A percentile compares a stretch with the other conserved stretches of the same genome.
phyloP scores from a whole-genome alignment of 2,329 filamentous ascomycete genomes.

The Corniculantispora saksenae region DNA sequence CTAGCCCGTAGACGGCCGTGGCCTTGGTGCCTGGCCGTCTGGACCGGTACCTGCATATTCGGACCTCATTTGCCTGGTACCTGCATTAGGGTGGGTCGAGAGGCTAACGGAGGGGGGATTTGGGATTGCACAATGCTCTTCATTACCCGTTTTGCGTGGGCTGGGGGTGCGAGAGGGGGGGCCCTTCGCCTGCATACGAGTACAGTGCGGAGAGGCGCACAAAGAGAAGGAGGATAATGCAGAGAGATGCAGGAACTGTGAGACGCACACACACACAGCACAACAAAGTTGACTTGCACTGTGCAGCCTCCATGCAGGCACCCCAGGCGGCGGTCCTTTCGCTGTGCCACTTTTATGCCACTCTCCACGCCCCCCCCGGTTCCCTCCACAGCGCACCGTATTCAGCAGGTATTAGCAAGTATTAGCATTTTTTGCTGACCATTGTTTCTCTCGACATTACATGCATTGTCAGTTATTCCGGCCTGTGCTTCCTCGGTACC shows the following conservation, averaged over 20 bases:
- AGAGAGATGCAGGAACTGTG: neutral
- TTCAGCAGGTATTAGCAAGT: neutral
- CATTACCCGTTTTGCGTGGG: neutral
- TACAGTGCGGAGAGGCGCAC: neutral
- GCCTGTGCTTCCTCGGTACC: constrained; percentile 10
- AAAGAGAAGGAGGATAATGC: neutral
- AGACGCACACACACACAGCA: neutral
- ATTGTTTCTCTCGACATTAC: neutral
- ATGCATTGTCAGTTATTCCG: no score
- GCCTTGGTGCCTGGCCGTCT: neutral
- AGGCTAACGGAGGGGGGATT: neutral
- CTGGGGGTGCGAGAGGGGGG: neutral
- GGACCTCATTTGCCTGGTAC: constrained; percentile 8
- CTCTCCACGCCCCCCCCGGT: neutral
- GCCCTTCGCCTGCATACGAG: constrained; percentile 2
- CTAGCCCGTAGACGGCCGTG: no score
- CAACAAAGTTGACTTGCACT: constrained; percentile 4
- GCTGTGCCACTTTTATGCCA: neutral
- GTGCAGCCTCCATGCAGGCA: neutral
- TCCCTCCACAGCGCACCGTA: neutral
- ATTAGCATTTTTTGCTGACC: no score
- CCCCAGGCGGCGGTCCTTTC: no score
- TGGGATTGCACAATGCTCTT: neutral
- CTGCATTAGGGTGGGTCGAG: constrained; percentile 10
- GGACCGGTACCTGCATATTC: constrained; percentile 11